Evolutionary conservation across 2,329 filamentous ascomycete species (phyloP), one percentile per base, ranked within the genome.

Genomic region (Seiridium cupressi): DNA sequence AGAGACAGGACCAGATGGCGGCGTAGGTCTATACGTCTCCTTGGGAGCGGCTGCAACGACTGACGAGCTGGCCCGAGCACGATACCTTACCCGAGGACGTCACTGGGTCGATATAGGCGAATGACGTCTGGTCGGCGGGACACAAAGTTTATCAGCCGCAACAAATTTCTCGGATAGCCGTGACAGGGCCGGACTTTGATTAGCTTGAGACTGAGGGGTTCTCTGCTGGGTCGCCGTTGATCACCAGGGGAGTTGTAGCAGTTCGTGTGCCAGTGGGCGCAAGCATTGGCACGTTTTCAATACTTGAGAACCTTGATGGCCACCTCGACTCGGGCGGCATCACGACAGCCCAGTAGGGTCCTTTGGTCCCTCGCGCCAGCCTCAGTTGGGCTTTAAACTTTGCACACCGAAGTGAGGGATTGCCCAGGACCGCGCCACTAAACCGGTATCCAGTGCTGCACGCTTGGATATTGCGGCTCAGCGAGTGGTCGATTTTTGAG

Each of bases 241-340:
- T 18, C n/a, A 26, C 31, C 13, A 5, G 26, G 32, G 18, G 47
- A 31, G 26, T n/a, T 31, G 18, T 26, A 47, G 36, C 18, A 6
- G 55, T 38, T 47, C 31, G 13, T 49, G 42, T 47, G 36, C 7
- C 47, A 49, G 5, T 26, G 31, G 47, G n/a, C 13, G 47, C 18
- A 9, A 42, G 40, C 26, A 44, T 32, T 44, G 54, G 54, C 54
- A 57, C 42, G 42, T 47, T 55, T 55, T 55, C 51, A 42, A 55
- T 55, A 26, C 48, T 26, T 58, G 55, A 58, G 55, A 38, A 58
- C 55, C 55, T 58, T 58, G 55, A 58, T 58, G 55, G 55, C 55
- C 55, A 58, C 55, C 47, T 47, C 31, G 31, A 42, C 55, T 11
- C 55, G 13, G 18, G 34, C n/a, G 47, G 44, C 35, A 51, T 51